Evolutionary conservation across 306 rosid genomes (phyloP).

Genomic region (Morella rubra): DNA sequence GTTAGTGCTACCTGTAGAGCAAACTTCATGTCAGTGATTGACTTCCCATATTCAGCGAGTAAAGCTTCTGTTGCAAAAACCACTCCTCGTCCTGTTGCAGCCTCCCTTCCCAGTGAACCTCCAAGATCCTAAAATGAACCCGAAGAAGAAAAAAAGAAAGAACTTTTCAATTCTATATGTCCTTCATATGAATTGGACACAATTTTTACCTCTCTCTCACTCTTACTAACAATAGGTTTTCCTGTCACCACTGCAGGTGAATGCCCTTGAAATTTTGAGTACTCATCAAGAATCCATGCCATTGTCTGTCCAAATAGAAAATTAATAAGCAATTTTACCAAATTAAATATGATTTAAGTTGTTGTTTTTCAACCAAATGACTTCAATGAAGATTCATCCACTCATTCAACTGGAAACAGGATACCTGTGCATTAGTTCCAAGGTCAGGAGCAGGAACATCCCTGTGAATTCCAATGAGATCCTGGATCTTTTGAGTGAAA

Average conservation of each 20-base stretch:
- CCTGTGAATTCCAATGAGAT: constrained; percentile 64
- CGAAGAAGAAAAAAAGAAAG: not conserved
- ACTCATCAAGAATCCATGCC: constrained; percentile 92
- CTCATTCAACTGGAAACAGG: not conserved
- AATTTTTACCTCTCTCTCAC: not conserved
- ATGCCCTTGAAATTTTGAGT: constrained; percentile 78
- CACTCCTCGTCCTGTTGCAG: constrained; percentile 72
- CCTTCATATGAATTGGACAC: not conserved
- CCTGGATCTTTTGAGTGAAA: constrained; percentile 79
- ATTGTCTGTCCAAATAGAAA: constrained; percentile 47
- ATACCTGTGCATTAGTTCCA: constrained; percentile 75
- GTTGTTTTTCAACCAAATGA: not conserved
- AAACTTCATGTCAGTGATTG: constrained; percentile 48
- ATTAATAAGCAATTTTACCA: not conserved
- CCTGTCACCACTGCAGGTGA: constrained; percentile 80
- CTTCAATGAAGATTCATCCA: not conserved
- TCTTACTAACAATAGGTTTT: constrained; percentile 59
- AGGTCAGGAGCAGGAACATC: constrained; percentile 86
- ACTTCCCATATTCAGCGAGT: constrained; percentile 61
- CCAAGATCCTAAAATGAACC: constrained; percentile 58
- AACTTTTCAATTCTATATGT: not conserved
- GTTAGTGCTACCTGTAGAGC: constrained; percentile 54
- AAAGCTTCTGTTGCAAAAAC: constrained; percentile 65
- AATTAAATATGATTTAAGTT: not conserved
- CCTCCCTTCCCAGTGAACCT: constrained; percentile 75